These are phyloP conservation scores for Pestalotiopsis sp. DNA, from an alignment of 2,329 filamentous ascomycete genomes.

Conservation along the genomic window DNA sequence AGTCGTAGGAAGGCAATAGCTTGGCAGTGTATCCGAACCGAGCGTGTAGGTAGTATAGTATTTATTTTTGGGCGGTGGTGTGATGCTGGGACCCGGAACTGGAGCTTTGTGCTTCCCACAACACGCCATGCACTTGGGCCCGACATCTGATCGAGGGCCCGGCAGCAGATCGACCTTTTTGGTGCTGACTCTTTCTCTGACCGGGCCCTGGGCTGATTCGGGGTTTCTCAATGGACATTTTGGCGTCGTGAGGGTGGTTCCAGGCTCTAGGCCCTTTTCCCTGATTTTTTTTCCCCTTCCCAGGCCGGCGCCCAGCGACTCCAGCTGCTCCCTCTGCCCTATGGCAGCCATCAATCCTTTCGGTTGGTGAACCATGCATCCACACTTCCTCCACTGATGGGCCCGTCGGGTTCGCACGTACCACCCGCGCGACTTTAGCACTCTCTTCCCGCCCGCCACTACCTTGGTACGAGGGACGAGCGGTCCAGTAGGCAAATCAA, in stretches of 20 bases:
- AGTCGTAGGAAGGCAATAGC: not conserved
- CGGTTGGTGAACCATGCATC: not conserved
- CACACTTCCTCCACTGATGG: slow-evolving; percentile 2
- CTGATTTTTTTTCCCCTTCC: not conserved
- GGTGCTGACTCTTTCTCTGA: not conserved
- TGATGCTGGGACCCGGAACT: not conserved
- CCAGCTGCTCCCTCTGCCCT: not conserved
- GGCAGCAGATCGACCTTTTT: not conserved
- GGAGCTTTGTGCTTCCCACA: not conserved
- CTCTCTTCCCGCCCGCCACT: slow-evolving; percentile 2
- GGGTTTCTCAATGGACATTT: not conserved
- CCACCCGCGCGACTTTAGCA: slow-evolving; percentile 7
- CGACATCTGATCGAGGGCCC: not conserved
- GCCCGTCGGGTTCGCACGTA: not conserved
- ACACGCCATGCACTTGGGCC: not conserved
- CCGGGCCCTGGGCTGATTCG: not conserved
- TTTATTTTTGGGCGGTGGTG: not conserved
- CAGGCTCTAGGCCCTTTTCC: not conserved
- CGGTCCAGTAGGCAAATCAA: not conserved
- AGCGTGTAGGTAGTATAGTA: not conserved
- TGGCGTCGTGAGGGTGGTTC: not conserved
- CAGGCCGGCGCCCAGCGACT: not conserved
- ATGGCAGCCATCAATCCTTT: not conserved
- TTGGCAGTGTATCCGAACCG: not conserved
- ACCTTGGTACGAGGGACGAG: slow-evolving; percentile 2